Conservation (phyloP, 202 grass and related monocot species). For the Setaria viridis region DNA sequence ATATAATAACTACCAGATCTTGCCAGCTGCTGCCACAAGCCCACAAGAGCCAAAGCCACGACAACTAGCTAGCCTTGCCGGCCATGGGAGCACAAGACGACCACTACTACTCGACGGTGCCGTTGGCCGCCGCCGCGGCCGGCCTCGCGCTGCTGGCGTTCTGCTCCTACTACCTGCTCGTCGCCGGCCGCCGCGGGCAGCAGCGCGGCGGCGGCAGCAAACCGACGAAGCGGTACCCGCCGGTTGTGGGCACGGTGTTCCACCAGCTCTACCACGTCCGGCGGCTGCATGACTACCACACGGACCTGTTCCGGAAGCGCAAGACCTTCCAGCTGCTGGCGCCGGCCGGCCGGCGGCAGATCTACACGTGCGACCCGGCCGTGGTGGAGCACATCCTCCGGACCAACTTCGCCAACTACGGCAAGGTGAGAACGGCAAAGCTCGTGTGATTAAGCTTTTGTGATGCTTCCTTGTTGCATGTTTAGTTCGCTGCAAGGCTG, state of each 20-base stretch:
- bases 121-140: not conserved
- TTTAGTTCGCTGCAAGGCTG: not conserved
- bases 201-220: not conserved
- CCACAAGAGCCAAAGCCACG: not conserved
- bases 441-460: not conserved
- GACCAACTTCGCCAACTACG: slow-evolving; percentile 72
- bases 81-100: slow-evolving; percentile 25
- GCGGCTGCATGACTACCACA: slow-evolving; percentile 67
- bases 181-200: not conserved
- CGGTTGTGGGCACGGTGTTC: slow-evolving; percentile 63
- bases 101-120: not conserved
- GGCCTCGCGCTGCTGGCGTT: slow-evolving; percentile 27
- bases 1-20: not conserved
- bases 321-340: slow-evolving; percentile 58
- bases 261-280: slow-evolving; percentile 65
- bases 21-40: not conserved
- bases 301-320: slow-evolving; percentile 45
- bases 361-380: slow-evolving; percentile 63
- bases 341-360: slow-evolving; percentile 41
- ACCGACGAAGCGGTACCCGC: slow-evolving; percentile 42
- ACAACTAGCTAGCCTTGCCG: not conserved
- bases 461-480: not conserved
- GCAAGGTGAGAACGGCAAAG: slow-evolving; percentile 49
- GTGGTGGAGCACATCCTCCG: slow-evolving; percentile 65
- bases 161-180: slow-evolving; percentile 40